Conservation (phyloP, 805 yeast species). For the Candida patagonica region DNA sequence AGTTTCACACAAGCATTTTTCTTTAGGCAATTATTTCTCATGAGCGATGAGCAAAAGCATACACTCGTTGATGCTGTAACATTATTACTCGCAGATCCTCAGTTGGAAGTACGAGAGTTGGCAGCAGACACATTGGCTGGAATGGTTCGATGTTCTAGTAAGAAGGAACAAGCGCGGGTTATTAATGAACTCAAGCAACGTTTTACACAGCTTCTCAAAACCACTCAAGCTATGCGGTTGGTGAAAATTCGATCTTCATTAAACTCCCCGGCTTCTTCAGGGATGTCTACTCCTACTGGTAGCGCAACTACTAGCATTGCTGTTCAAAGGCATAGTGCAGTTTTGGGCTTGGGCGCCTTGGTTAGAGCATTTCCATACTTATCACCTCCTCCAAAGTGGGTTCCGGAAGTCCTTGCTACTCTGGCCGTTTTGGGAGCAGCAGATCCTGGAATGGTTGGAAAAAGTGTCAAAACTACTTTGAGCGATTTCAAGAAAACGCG, state of each 20-base stretch:
- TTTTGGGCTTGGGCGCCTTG: constrained; percentile 80
- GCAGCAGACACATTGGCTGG: constrained; percentile 73
- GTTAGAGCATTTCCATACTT: constrained; percentile 82
- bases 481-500: constrained; percentile 84
- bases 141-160: constrained; percentile 55
- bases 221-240: constrained; percentile 20
- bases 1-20: constrained; percentile 62
- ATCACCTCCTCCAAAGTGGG: constrained; percentile 89
- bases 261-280: constrained; percentile 5
- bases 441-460: constrained; percentile 69
- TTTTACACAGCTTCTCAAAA: constrained; percentile 37
- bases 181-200: constrained; percentile 35
- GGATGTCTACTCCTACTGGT: constrained; percentile 7
- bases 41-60: constrained; percentile 39
- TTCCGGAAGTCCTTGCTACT: constrained; percentile 60
- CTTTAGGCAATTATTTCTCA: constrained; percentile 55
- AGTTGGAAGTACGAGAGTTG: constrained; percentile 64
- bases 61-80: constrained; percentile 44
- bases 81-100: constrained; percentile 47
- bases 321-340: constrained; percentile 64
- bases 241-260: background rate
- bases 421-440: constrained; percentile 65
- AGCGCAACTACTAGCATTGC: constrained; percentile 11
- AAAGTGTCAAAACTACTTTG: constrained; percentile 70
- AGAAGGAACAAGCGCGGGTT: constrained; percentile 32